Evolutionary conservation across 345 rosid species (phyloP), one percentile per base, ranked within the genome.

Genomic region (Combretum micranthum): DNA sequence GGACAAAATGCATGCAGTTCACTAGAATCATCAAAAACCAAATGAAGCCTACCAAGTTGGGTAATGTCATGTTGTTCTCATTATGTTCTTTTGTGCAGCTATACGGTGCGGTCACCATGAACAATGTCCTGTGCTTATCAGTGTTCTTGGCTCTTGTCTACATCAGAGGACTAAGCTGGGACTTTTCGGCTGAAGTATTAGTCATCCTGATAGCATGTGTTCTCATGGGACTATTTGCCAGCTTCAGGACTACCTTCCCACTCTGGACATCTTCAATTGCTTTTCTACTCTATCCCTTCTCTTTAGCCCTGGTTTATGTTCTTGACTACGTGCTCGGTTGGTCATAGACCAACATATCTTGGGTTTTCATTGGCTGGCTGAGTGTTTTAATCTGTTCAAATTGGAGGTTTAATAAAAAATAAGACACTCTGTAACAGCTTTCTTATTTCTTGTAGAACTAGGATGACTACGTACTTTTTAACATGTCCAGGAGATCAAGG

Each of bases 121-220:
- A 89, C 64, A 93, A 93, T 52, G 63, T 87, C 49, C 94, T 93
- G 6, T 89, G 96, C 80, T 80, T 89, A 23, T 82, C 97, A 2
- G 99, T 93, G 46, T 93, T 93, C 83, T 64, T 89, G 62, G 90
- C 91, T 0, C 80, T 93, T n/a, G 92, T 93, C 20, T 93, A 87
- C 50, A 6, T 60, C 2, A 63, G 97, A 71, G 99, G 84, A 50
- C 67, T 93, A 60, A 82, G 88, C 21, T 93, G 97, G 99, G 89
- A 93, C 82, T 93, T 93, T 72, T 93, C 99, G 46, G 68, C 97
- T 2, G 97, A 93, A 77, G 99, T 93, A 71, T 72, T 93, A 26
- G 83, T 89, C 32, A 87, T 93, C 59, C 77, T 87, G 47, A 83
- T 93, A 0, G 94, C 87, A 13, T 89, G 97, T 75, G 5, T 89